These are phyloP conservation scores for Onygenales sp. DNA, from an alignment of 2,329 filamentous ascomycete genomes.

Conservation along the genomic window DNA sequence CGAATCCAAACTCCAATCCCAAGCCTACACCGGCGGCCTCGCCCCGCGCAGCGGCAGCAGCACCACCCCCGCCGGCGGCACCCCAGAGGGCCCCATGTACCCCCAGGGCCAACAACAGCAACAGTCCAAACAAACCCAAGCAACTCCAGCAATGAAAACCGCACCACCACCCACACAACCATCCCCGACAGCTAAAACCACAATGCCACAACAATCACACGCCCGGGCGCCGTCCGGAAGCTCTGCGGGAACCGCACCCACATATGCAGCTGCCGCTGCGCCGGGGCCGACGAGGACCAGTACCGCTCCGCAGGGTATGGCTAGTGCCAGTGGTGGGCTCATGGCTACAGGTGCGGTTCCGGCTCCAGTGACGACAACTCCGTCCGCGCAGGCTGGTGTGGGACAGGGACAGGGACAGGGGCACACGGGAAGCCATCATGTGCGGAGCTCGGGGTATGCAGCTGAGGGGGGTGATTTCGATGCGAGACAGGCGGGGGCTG, in stretches of 20 bases:
- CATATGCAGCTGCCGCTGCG: too few relatives aligned
- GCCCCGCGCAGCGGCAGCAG: background rate
- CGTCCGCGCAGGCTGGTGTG: background rate
- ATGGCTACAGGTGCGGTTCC: background rate
- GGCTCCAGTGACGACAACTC: background rate
- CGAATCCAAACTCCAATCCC: background rate
- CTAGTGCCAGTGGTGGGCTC: background rate
- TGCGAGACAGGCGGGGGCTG: conserved; percentile 49
- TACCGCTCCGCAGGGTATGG: too few relatives aligned
- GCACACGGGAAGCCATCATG: conserved; percentile 48
- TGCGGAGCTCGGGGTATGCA: conserved; percentile 48
- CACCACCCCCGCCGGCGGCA: background rate
- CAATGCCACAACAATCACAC: background rate
- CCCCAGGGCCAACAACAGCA: background rate
- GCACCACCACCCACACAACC: background rate
- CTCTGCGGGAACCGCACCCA: background rate
- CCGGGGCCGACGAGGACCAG: too few relatives aligned
- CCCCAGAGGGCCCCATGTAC: background rate
- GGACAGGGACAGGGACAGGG: conserved; percentile 9
- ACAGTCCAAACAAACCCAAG: background rate
- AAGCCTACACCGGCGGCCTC: background rate
- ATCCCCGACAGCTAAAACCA: background rate
- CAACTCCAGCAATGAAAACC: background rate
- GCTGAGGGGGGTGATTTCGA: conserved; percentile 49
- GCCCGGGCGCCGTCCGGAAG: background rate